Evolutionary conservation across 805 yeast species (phyloP), one percentile per base, ranked within the genome.

Genomic region (Schwanniomyces vanrijiae): DNA sequence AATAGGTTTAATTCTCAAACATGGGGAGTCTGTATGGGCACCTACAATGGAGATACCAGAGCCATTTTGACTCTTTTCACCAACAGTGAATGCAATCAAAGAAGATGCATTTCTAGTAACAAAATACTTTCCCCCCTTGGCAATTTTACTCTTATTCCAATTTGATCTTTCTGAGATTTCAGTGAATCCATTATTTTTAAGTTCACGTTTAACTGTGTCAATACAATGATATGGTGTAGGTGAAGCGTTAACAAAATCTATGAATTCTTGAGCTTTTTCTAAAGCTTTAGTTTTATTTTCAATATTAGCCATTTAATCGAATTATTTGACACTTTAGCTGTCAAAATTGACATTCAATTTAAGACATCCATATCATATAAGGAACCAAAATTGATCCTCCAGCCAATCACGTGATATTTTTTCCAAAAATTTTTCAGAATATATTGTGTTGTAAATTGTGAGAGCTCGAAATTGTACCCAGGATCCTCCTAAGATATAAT

Each of bases 221-320:
- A 91, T 96, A 0, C 90, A 96, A 66, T 94, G 98, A 65, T 90
- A 92, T 0, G 98, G 98, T 0, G 98, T 85, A 14, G 97, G 98
- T 0, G 96, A 86, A 3, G 77, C 74, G 68, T 90, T 90, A 50
- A 94, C 84, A 61, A 86, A 92, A 38, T 80, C 75, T 42, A 91
- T 72, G 59, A 91, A 89, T 41, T 85, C 88, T 53, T 75, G 65
- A 11, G 84, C 84, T 46, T 68, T 63, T 37, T 66, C 55, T 19
- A 71, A 55, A 7, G 60, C 45, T 40, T 47, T 46, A 9, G 35
- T 37, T 21, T 16, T 45, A 3, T 45, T 41, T 21, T 44, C 35
- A 16, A 14, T 14, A 8, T 6, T 7, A 16, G 35, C 42, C 50
- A 47, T 47, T 11, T 14, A 31, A 14, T 14, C 19, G 16, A 31